Conservation (phyloP, 2,329 filamentous ascomycete species). For the Amylocarpus encephaloides region DNA sequence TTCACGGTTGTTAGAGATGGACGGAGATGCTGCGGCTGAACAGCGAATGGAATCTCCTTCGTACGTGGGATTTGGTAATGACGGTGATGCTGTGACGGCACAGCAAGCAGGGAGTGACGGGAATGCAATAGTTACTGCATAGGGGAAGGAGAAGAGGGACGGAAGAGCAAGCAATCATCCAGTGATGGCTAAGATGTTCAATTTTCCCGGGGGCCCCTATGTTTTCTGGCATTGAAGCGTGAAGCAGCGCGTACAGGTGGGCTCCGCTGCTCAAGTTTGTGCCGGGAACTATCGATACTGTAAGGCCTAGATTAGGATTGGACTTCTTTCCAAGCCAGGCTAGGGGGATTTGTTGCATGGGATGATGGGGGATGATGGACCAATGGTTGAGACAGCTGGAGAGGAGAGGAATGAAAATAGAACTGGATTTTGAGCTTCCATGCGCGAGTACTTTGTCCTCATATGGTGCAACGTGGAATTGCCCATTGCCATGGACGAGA, state of each 20-base stretch:
- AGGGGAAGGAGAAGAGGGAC: neutral
- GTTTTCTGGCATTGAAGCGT: neutral
- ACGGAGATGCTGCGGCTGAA: no score
- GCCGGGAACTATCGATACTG: conserved; percentile 1
- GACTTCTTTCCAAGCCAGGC: neutral
- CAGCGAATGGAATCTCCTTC: conserved; percentile 1
- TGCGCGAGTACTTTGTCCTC: no score
- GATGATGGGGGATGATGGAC: no score
- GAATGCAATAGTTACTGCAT: neutral
- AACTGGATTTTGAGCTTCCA: no score
- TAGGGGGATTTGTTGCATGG: no score
- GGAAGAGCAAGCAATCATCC: neutral
- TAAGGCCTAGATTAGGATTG: neutral
- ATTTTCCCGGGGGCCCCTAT: neutral
- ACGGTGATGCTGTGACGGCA: conserved; percentile 17
- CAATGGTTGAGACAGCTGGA: no score
- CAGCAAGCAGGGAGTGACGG: conserved; percentile 9
- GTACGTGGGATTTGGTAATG: conserved; percentile 14
- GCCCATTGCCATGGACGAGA: neutral
- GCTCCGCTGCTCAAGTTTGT: neutral
- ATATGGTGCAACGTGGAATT: no score
- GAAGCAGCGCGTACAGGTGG: conserved; percentile 1
- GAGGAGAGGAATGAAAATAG: no score
- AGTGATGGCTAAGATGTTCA: conserved; percentile 1
- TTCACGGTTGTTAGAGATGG: neutral